Base-by-base conservation (phyloP, 2,329 filamentous ascomycete genomes). In the Septoria petroselini region DNA sequence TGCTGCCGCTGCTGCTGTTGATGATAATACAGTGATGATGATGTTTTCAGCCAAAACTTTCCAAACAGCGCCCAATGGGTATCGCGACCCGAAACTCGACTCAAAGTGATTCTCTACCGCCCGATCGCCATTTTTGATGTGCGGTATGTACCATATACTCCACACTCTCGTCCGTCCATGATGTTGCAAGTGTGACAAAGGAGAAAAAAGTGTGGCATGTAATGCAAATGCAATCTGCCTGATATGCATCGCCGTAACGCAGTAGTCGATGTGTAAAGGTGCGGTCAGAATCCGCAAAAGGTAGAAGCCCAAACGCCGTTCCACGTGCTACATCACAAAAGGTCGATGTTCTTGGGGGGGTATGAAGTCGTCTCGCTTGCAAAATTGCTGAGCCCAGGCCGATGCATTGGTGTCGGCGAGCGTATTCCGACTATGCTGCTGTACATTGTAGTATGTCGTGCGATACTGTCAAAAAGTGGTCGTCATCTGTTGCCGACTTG, bases 361-460 rank as follows among this genome's bases (percentile, higher is more conserved):
- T 44, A 44, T 44, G 30, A 35, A 35, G 30, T 34, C 41, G 41
- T 44, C 19, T 35, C 41, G 33, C 21, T 43, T 31, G 41, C 29
- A 21, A 27, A 43, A 14, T 18, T 33, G 11, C 19, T 44, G 41
- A 35, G 41, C 41, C n/a, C 30, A 29, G 29, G 41, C 41, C 41
- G 41, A 44, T 23, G 9, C 18, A 21, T 23, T 34, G 8, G 15
- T 25, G 41, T 44, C 41, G 41, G 31, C 41, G 41, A 44, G 41
- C 41, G 33, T 21, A 30, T 19, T 44, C 30, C 23, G 41, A 44
- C 41, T 44, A 44, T 44, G 50, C 44, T 52, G 50, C 50, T 52
- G 50, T 52, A 52, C 50, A 52, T 52, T 48, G 46, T 52, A 35
- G 44, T 35, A 37, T 49, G 35, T 45, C 41, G 45, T 19, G 18